A percentile compares a stretch with the other conserved stretches of the same genome.
phyloP scores from a whole-genome alignment of 75 land plant genomes.

The Cupressus sempervirens region DNA sequence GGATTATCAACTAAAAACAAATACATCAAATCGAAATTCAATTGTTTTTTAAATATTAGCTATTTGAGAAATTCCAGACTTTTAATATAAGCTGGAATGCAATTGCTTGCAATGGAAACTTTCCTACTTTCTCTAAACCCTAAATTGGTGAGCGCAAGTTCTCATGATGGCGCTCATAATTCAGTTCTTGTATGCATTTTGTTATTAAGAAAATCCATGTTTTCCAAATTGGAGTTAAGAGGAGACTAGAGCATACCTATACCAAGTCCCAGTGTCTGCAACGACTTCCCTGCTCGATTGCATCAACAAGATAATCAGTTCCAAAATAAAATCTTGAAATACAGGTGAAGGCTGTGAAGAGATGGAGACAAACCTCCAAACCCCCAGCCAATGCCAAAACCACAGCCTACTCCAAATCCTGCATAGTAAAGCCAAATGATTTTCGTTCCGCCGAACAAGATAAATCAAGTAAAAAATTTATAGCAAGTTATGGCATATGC shows the following conservation, averaged over 20 bases:
- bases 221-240: neutral
- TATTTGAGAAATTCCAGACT: neutral
- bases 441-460: neutral
- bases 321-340: slow-evolving; percentile 3
- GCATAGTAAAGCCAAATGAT: slow-evolving; percentile 3
- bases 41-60: neutral
- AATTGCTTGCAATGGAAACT: neutral
- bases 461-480: neutral
- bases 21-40: neutral
- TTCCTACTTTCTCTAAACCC: neutral
- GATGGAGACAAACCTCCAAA: slow-evolving; percentile 44
- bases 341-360: slow-evolving; percentile 5
- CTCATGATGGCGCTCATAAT: neutral
- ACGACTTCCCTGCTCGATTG: slow-evolving; percentile 47
- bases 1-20: neutral
- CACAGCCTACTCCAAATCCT: slow-evolving; percentile 70
- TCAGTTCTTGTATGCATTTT: neutral
- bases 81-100: too few relatives aligned
- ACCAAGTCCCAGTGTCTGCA: slow-evolving; percentile 68
- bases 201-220: neutral
- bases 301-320: neutral
- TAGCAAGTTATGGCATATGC: neutral
- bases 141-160: too few relatives aligned
- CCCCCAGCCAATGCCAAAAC: slow-evolving; percentile 75
- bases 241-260: slow-evolving; percentile 34